Evolutionary conservation across 345 rosid genomes (phyloP).

Genomic region (Hibiscus mutabilis): DNA sequence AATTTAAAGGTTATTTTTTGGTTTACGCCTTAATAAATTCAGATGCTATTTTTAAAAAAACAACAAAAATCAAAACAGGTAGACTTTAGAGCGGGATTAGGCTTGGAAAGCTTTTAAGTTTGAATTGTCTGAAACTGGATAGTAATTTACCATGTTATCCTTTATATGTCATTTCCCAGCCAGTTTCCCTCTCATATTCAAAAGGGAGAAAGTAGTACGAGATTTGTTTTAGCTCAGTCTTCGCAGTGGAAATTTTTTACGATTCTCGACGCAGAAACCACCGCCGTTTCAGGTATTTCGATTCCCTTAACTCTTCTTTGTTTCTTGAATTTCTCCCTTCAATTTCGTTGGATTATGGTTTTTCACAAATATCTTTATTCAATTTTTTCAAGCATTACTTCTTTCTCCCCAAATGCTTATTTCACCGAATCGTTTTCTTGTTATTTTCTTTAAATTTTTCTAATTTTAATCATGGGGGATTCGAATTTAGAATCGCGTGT

Average conservation of each 20-base stretch:
- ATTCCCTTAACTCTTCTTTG: not conserved
- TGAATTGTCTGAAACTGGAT: not conserved
- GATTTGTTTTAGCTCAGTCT: not conserved
- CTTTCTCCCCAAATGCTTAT: not conserved
- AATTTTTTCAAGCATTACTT: not conserved
- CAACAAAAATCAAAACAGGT: not conserved
- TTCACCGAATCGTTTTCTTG: not conserved
- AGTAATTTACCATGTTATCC: not conserved
- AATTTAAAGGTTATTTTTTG: no score
- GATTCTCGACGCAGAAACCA: not conserved
- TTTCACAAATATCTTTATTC: no score
- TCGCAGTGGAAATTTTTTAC: not conserved
- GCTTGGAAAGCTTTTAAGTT: not conserved
- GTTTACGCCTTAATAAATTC: no score
- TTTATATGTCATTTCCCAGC: not conserved
- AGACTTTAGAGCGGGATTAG: not conserved
- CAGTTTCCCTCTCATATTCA: conserved; percentile 1
- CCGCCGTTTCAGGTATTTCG: not conserved
- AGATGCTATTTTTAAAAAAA: no score
- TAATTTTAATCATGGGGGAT: not conserved
- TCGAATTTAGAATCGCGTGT: not conserved
- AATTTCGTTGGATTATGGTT: not conserved
- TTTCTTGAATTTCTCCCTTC: not conserved
- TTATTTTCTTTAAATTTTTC: not conserved
- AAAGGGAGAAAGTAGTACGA: not conserved